phyloP scores from a whole-genome alignment of 441 rosid species.

The Erodium chrysanthum region DNA sequence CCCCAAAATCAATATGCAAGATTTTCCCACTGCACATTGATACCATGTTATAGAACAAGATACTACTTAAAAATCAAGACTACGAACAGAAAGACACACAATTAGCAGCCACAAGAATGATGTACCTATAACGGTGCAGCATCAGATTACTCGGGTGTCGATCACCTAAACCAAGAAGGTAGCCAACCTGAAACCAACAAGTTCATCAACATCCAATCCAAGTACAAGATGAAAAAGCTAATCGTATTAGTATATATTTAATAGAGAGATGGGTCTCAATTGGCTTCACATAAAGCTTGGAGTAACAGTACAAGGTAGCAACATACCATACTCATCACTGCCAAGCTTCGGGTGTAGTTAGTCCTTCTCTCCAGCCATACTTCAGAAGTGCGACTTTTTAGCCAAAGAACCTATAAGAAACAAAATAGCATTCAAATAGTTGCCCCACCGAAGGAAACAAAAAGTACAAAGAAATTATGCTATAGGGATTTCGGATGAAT shows the following conservation, averaged over 20 bases:
- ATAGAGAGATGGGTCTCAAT: too few relatives aligned
- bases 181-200: constrained; percentile 73
- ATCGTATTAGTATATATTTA: too few relatives aligned
- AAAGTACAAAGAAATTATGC: constrained; percentile 11
- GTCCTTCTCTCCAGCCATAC: constrained; percentile 98
- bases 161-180: constrained; percentile 99
- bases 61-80: constrained; percentile 7
- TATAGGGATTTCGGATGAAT: constrained; percentile 4
- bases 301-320: constrained; percentile 11
- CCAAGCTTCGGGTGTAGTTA: constrained; percentile 93
- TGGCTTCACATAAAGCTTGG: too few relatives aligned
- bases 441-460: constrained; percentile 8
- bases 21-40: constrained; percentile 69
- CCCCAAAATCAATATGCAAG: constrained; percentile 98
- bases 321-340: constrained; percentile 98
- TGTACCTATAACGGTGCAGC: constrained; percentile 84
- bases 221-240: too few relatives aligned
- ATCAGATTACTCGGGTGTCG: constrained; percentile 99
- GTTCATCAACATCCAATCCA: background rate
- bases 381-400: constrained; percentile 97
- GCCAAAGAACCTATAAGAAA: constrained; percentile 83
- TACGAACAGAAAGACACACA: background rate
- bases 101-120: constrained; percentile 1
- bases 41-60: constrained; percentile 11
- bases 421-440: constrained; percentile 14